Percentiles rank a stretch among this genome's conserved stretches.
Conservation (phyloP, 2,329 filamentous ascomycete species). For the Geosmithia putterillii region DNA sequence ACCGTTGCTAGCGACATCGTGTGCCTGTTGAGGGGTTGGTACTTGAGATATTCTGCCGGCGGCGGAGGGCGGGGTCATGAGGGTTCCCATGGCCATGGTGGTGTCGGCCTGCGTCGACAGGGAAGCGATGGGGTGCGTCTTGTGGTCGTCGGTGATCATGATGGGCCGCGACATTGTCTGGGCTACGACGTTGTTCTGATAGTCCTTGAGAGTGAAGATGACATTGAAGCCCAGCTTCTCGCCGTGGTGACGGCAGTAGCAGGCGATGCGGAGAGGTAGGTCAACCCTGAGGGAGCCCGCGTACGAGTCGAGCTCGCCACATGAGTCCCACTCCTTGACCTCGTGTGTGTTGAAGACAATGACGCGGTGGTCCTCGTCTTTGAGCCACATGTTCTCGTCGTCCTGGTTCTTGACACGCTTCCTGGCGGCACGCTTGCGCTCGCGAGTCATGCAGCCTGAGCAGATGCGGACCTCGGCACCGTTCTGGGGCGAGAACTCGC, state of each 20-base stretch:
- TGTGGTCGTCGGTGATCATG: conserved; percentile 97
- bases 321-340: conserved; percentile 67
- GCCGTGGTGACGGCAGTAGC: conserved; percentile 89
- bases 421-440: conserved; percentile 78
- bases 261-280: conserved; percentile 89
- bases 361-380: conserved; percentile 67
- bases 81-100: not conserved
- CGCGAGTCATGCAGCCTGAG: conserved; percentile 77
- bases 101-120: conserved; percentile 9
- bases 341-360: conserved; percentile 89
- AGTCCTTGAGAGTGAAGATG: conserved; percentile 89
- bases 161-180: conserved; percentile 81
- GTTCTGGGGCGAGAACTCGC: conserved; percentile 60
- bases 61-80: not conserved
- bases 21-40: not conserved
- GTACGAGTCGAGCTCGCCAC: conserved; percentile 7
- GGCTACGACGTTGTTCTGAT: conserved; percentile 60
- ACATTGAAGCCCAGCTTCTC: conserved; percentile 89
- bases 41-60: not conserved
- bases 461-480: conserved; percentile 94
- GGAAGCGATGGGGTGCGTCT: conserved; percentile 49
- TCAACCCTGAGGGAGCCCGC: conserved; percentile 60
- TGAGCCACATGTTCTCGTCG: conserved; percentile 78
- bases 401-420: conserved; percentile 92
- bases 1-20: not conserved